These are phyloP conservation scores for Talaromyces liani DNA, from an alignment of 495 filamentous ascomycete genomes.

Conservation along the genomic window DNA sequence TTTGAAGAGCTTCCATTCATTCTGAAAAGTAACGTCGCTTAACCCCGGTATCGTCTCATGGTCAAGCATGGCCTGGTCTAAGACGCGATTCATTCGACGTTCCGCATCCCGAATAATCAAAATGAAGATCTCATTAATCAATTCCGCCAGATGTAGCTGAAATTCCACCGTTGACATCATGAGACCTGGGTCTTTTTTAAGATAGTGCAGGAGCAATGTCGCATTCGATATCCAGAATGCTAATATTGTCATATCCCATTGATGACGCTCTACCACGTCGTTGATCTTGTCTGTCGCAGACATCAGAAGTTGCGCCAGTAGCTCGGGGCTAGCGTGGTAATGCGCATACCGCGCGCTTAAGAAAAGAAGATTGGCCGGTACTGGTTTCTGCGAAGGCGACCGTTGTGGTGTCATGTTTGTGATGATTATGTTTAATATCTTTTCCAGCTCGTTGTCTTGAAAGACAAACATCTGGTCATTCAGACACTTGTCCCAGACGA, in stretches of 20 bases:
- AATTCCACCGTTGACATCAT: constrained; percentile 79
- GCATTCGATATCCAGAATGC: constrained; percentile 99
- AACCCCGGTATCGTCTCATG: constrained; percentile 98
- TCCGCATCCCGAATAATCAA: constrained; percentile 98
- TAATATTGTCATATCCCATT: constrained; percentile 99
- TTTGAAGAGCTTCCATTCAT: constrained; percentile 96
- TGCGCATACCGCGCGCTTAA: constrained; percentile 93
- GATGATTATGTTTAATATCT: constrained; percentile 90
- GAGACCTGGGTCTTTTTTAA: constrained; percentile 87
- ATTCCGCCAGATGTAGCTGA: constrained; percentile 85
- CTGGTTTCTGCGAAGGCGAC: constrained; percentile 92
- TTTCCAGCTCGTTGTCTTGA: constrained; percentile 83
- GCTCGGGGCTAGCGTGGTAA: constrained; percentile 84
- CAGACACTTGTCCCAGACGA: constrained; percentile 92
- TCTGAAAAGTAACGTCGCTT: constrained; percentile 91
- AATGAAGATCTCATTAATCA: constrained; percentile 98
- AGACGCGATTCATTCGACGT: constrained; percentile 88
- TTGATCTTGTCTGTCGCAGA: constrained; percentile 96
- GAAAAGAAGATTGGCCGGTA: constrained; percentile 95
- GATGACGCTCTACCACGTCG: constrained; percentile 82
- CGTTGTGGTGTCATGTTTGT: constrained; percentile 97
- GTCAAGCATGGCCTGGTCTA: constrained; percentile 89
- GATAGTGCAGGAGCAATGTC: constrained; percentile 86
- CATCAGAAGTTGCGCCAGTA: constrained; percentile 70
- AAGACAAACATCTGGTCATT: constrained; percentile 99